These are phyloP conservation scores for Fusarium sp. DNA, from an alignment of 2,329 filamentous ascomycete genomes.

Conservation along the genomic window DNA sequence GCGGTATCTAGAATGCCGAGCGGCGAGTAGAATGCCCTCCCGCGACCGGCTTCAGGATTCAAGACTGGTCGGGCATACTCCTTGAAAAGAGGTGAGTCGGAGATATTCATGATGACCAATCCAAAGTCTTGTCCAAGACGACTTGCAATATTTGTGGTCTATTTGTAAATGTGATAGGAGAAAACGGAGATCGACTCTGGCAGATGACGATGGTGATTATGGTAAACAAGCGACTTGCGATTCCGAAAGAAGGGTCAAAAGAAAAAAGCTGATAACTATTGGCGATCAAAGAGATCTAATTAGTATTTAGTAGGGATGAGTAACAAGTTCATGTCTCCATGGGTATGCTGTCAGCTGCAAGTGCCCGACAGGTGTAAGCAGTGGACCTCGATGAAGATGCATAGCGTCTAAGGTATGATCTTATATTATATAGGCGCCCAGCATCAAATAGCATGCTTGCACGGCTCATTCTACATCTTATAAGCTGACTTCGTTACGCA, in stretches of 20 bases:
- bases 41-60: neutral
- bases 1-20: constrained; percentile 48
- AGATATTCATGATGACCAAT: constrained; percentile 42
- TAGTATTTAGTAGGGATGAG: neutral
- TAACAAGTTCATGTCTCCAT: neutral
- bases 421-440: neutral
- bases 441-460: too few species aligned
- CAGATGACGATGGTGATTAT: neutral
- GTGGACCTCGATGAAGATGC: neutral
- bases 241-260: neutral
- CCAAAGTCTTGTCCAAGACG: neutral
- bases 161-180: neutral
- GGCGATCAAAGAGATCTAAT: neutral
- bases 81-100: constrained; percentile 48
- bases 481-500: too few species aligned
- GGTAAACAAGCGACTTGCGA: too few species aligned
- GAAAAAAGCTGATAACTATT: neutral
- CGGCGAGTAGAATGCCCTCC: constrained; percentile 15
- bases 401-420: neutral
- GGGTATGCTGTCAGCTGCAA: constrained; percentile 12
- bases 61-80: constrained; percentile 44
- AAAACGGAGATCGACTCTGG: too few species aligned
- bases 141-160: neutral
- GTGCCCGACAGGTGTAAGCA: constrained; percentile 22
- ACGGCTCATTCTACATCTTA: too few species aligned